Evolutionary conservation across 2,329 filamentous ascomycete genomes (phyloP), one percentile per base, ranked within the genome.

Genomic region (Colletotrichum tropicale): DNA sequence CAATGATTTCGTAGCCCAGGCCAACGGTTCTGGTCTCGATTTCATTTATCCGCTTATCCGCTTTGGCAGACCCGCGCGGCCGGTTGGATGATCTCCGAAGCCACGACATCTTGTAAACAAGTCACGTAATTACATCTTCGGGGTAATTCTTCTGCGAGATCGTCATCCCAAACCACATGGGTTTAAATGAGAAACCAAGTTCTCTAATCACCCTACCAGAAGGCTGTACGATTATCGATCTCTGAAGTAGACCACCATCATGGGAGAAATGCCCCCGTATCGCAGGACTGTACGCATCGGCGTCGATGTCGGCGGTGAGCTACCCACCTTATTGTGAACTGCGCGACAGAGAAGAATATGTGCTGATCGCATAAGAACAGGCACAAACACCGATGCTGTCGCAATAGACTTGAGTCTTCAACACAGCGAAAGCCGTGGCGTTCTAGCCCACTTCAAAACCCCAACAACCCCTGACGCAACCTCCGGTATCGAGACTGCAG

Each of bases 311-410:
- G 87, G 87, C 62, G 88, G 73, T 73, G 24, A 75, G 43, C 30
- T 21, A 5, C 0, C 30, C 18, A 5, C 0, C 8, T 0, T 30
- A 1, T 21, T 9, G 24, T 58, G 34, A 43, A 4, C 8, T 64
- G 6, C 34, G 8, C 1, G 0, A 43, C 13, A 28, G 15, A 5
- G 18, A 38, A 21, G 0, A 2, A 16, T 8, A 0, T 26, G 0
- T 3, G 9, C 61, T 64, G 21, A 64, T 24, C 15, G 24, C 16
- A 18, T 38, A 2, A 26, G 12, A 24, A 13, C 5, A 75, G 73
- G 88, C 32, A 91, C 89, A 60, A 91, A 90, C 77, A 90, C 89
- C 5, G 89, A 90, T 64, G 88, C 88, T 21, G 88, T 89, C 16
- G 81, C 89, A 28, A 82, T 91, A 24, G 87, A 90, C 74, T 76